phyloP scores from a whole-genome alignment of 148 eudicot genomes.

The Arbutus unedo region DNA sequence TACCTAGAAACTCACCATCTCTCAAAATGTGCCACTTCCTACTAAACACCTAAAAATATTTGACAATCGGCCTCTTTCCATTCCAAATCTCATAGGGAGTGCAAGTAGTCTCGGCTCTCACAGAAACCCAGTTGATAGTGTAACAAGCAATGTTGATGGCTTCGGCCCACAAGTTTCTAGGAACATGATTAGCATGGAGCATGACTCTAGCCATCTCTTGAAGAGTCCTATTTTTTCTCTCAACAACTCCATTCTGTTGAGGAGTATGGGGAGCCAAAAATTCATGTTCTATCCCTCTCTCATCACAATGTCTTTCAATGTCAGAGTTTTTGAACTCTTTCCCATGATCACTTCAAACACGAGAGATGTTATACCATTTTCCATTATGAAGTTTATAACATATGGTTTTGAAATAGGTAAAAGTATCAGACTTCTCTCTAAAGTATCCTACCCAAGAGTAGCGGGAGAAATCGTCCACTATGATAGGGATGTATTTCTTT shows the following conservation, averaged over 20 bases:
- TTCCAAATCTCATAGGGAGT: neutral
- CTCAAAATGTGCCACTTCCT: neutral
- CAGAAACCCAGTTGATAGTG: neutral
- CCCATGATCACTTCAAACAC: neutral
- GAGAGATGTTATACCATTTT: neutral
- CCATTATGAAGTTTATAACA: neutral
- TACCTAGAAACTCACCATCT: no score
- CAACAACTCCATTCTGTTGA: conserved; percentile 1
- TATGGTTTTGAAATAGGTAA: neutral
- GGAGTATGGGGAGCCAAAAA: neutral
- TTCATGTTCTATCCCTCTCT: neutral
- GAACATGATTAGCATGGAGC: neutral
- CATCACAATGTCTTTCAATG: neutral
- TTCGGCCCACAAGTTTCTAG: conserved; percentile 7
- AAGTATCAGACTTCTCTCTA: neutral
- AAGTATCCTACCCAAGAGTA: neutral
- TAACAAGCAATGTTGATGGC: neutral
- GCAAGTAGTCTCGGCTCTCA: neutral
- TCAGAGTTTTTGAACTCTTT: neutral
- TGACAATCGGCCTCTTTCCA: neutral
- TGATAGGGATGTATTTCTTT: neutral
- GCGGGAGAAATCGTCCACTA: neutral
- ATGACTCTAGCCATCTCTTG: conserved; percentile 8
- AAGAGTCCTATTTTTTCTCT: conserved; percentile 1
- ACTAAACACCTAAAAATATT: neutral